Percentiles rank a stretch among this genome's conserved stretches.
Evolutionary conservation across 2,329 filamentous ascomycete genomes (phyloP).

Genomic region (Arthrobotrys sphaeroides): DNA sequence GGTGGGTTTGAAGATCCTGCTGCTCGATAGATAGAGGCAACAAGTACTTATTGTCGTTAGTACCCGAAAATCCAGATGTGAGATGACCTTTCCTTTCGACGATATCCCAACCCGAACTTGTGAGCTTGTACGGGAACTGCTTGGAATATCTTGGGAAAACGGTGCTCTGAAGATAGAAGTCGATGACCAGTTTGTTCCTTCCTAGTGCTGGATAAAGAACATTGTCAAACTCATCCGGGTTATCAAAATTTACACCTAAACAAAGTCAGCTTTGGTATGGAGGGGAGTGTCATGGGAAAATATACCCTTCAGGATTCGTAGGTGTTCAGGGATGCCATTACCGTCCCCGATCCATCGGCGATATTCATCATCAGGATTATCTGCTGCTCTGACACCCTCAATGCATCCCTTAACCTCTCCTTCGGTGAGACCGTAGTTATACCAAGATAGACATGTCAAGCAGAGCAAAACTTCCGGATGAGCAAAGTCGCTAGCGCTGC

Average conservation of each 20-base stretch:
- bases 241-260: conserved; percentile 69
- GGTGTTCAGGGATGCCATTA: conserved; percentile 60
- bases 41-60: conserved; percentile 70
- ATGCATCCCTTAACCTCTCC: conserved; percentile 66
- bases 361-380: conserved; percentile 68
- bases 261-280: background rate
- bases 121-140: conserved; percentile 72
- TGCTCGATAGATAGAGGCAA: conserved; percentile 70
- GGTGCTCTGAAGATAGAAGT: conserved; percentile 71
- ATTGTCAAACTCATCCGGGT: conserved; percentile 64
- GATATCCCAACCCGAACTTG: conserved; percentile 75
- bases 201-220: conserved; percentile 68
- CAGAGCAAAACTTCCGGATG: conserved; percentile 70
- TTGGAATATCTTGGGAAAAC: conserved; percentile 72
- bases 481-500: conserved; percentile 69
- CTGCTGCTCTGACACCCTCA: conserved; percentile 64
- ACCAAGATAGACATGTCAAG: conserved; percentile 69
- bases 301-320: conserved; percentile 61
- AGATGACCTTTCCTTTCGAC: conserved; percentile 64
- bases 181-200: conserved; percentile 67
- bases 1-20: conserved; percentile 66
- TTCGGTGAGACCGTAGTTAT: conserved; percentile 67
- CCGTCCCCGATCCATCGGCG: conserved; percentile 63
- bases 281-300: background rate
- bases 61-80: conserved; percentile 75